Percentiles rank a stretch among this genome's conserved stretches.
Conservation (phyloP, 768 basidiomycete genomes). For the Macrolepiota dolichaula region DNA sequence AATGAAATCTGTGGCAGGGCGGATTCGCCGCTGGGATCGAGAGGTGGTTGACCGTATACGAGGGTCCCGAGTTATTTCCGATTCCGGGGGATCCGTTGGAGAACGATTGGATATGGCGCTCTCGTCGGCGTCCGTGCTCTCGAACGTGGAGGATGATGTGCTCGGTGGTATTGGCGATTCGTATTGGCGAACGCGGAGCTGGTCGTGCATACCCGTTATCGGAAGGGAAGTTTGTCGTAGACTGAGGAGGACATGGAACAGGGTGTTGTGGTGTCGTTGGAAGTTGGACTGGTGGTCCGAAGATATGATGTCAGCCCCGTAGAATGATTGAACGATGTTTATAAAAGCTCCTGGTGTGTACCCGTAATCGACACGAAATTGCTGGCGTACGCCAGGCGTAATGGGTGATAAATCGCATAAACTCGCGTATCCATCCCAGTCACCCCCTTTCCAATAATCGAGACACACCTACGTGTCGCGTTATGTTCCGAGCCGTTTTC, state of each 20-base stretch:
- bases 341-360: background rate
- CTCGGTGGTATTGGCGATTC: background rate
- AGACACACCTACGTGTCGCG: too few relatives aligned
- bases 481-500: too few relatives aligned
- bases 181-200: background rate
- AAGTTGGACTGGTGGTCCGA: background rate
- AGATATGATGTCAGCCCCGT: background rate
- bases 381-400: too few relatives aligned
- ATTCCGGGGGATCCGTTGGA: background rate
- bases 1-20: slow-evolving; percentile 21
- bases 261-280: background rate
- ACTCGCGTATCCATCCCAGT: too few relatives aligned
- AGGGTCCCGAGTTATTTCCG: background rate
- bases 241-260: background rate
- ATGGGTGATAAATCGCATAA: too few relatives aligned
- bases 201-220: background rate
- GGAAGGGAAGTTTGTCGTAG: background rate
- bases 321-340: background rate
- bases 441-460: too few relatives aligned
- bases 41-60: background rate
- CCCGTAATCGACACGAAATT: background rate
- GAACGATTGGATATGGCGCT: background rate
- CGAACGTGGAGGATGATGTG: background rate
- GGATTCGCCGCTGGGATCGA: background rate
- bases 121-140: background rate